These are phyloP conservation scores for Aspergillus ellipticus DNA, from an alignment of 495 filamentous ascomycete genomes.

Conservation along the genomic window DNA sequence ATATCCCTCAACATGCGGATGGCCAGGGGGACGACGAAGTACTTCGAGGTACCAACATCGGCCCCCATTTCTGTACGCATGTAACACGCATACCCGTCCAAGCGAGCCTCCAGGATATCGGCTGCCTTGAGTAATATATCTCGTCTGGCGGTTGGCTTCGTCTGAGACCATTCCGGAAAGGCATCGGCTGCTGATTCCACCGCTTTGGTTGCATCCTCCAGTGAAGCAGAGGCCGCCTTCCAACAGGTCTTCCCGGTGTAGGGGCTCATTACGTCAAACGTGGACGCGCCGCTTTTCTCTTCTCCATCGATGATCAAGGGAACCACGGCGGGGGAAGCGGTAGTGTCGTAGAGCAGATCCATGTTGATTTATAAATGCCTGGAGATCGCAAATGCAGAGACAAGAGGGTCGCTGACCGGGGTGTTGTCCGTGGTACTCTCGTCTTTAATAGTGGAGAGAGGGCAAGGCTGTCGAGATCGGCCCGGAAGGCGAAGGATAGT, in stretches of 20 bases:
- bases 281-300: background rate
- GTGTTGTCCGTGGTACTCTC: no score
- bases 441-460: no score
- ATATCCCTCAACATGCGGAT: background rate
- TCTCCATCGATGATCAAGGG: background rate
- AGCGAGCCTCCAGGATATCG: constrained; percentile 50
- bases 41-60: background rate
- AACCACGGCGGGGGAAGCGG: background rate
- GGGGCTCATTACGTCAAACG: background rate
- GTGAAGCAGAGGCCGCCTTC: background rate
- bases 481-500: no score
- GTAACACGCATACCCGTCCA: background rate
- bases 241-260: background rate
- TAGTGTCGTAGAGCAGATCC: background rate
- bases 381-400: no score
- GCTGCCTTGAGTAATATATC: constrained; percentile 64
- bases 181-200: no score
- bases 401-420: no score
- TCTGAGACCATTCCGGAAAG: constrained; percentile 48
- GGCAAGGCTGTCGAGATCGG: no score
- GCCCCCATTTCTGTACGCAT: background rate
- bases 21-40: background rate
- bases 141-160: constrained; percentile 51
- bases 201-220: no score
- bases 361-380: background rate